Evolutionary conservation across 345 rosid genomes (phyloP).

Genomic region (Linum tenue): DNA sequence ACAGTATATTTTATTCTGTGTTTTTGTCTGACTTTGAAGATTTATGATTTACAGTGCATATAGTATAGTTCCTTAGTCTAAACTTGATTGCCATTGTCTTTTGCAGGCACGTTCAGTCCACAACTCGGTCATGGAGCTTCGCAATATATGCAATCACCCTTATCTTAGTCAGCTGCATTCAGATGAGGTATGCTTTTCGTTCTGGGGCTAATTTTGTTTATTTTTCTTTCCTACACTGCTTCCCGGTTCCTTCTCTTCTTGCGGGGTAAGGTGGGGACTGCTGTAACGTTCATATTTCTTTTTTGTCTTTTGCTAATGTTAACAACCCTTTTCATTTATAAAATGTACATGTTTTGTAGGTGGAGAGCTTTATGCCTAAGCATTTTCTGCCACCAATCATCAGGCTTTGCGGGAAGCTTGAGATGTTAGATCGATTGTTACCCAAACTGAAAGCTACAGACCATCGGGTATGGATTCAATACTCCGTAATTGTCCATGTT

Average conservation of each 20-base stretch:
- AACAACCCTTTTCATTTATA: slow-evolving; percentile 2
- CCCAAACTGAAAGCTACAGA: slow-evolving; percentile 89
- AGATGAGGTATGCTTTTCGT: slow-evolving; percentile 54
- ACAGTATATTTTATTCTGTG: background rate
- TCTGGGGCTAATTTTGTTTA: slow-evolving; percentile 1
- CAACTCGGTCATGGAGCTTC: slow-evolving; percentile 93
- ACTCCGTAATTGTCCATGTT: background rate
- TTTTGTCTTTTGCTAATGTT: background rate
- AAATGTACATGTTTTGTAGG: slow-evolving; percentile 35
- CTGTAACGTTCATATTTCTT: background rate
- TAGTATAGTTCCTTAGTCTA: slow-evolving; percentile 4
- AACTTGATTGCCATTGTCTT: slow-evolving; percentile 3
- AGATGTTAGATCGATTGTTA: slow-evolving; percentile 83
- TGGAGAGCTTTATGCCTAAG: slow-evolving; percentile 56
- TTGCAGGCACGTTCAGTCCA: slow-evolving; percentile 75
- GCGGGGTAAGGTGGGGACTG: background rate
- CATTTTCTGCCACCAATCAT: slow-evolving; percentile 76
- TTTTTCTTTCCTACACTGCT: background rate
- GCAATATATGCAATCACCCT: slow-evolving; percentile 94
- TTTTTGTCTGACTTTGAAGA: slow-evolving; percentile 7
- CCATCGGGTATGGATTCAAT: slow-evolving; percentile 54
- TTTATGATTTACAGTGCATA: background rate
- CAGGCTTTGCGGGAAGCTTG: slow-evolving; percentile 92
- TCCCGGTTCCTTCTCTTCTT: background rate
- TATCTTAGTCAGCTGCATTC: slow-evolving; percentile 91